Conservation (phyloP, 1,284 basidiomycete genomes). For the Sparassis latifolia region DNA sequence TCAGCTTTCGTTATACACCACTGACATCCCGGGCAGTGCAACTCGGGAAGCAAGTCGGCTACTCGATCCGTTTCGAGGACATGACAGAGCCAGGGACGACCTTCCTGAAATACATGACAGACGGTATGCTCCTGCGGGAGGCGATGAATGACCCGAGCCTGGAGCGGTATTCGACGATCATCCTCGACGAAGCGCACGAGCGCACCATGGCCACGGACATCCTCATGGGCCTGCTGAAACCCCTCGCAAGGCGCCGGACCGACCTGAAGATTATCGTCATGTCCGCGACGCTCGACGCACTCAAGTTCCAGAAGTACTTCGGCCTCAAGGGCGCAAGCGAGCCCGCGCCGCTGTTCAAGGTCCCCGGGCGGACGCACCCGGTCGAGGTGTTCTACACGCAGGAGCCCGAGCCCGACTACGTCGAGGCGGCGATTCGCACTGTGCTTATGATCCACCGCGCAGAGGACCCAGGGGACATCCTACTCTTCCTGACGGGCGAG, state of each 20-base stretch:
- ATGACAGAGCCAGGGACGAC: constrained; percentile 90
- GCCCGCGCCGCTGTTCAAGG: constrained; percentile 86
- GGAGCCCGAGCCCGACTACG: constrained; percentile 94
- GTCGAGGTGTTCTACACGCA: constrained; percentile 97
- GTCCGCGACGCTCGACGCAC: constrained; percentile 95
- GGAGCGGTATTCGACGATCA: constrained; percentile 91
- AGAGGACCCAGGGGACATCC: constrained; percentile 89
- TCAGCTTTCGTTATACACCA: neutral
- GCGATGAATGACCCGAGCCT: constrained; percentile 95
- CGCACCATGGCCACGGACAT: constrained; percentile 97
- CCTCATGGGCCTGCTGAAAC: constrained; percentile 87
- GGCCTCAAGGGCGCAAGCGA: constrained; percentile 42
- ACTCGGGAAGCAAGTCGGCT: constrained; percentile 93
- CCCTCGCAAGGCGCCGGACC: constrained; percentile 71
- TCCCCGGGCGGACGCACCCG: constrained; percentile 94
- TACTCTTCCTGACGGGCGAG: constrained; percentile 96
- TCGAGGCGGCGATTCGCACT: constrained; percentile 95
- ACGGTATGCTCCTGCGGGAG: constrained; percentile 95
- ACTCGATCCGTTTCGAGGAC: constrained; percentile 98
- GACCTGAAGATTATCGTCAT: constrained; percentile 98
- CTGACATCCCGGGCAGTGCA: constrained; percentile 46
- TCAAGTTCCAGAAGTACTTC: constrained; percentile 98
- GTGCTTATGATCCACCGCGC: constrained; percentile 97
- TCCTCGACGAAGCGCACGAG: constrained; percentile 98
- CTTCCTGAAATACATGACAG: constrained; percentile 98